Evolutionary conservation across 169 alveolate species (phyloP).

Genomic region (Neospora caninum): DNA sequence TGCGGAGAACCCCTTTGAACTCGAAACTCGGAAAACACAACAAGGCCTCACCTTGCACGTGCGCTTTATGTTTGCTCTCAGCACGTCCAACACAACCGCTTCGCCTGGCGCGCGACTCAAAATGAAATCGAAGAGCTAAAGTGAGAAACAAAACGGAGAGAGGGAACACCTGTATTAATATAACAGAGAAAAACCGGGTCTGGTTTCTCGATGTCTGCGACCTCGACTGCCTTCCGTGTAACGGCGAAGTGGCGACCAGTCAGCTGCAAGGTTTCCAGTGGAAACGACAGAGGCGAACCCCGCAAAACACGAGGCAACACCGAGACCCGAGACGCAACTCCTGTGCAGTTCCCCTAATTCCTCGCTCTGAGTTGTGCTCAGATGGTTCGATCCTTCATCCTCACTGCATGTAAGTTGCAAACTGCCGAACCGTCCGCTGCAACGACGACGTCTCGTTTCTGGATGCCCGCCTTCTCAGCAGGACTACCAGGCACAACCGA

Average conservation of each 20-base stretch:
- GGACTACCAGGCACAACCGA: constrained; percentile 1
- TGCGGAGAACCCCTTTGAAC: too few species aligned
- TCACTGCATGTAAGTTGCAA: background rate
- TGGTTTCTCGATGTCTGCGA: too few species aligned
- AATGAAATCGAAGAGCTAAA: constrained; percentile 20
- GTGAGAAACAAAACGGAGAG: background rate
- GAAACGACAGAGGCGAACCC: too few species aligned
- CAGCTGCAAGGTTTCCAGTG: too few species aligned
- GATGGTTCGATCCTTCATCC: background rate
- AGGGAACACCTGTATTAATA: too few species aligned
- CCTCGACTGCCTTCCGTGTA: too few species aligned
- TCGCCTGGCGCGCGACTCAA: background rate
- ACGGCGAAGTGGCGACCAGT: too few species aligned
- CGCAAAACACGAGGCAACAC: too few species aligned
- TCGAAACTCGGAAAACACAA: too few species aligned
- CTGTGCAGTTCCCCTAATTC: too few species aligned
- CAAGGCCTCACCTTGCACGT: background rate
- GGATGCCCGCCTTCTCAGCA: constrained; percentile 21
- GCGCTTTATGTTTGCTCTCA: background rate
- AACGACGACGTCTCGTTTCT: background rate
- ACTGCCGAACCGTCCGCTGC: background rate
- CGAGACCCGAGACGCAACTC: too few species aligned
- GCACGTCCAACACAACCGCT: background rate
- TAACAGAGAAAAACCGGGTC: too few species aligned
- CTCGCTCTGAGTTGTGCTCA: background rate